Evolutionary conservation across 352 stramenopile species (phyloP).

Genomic region (Blastocystis sp.): DNA sequence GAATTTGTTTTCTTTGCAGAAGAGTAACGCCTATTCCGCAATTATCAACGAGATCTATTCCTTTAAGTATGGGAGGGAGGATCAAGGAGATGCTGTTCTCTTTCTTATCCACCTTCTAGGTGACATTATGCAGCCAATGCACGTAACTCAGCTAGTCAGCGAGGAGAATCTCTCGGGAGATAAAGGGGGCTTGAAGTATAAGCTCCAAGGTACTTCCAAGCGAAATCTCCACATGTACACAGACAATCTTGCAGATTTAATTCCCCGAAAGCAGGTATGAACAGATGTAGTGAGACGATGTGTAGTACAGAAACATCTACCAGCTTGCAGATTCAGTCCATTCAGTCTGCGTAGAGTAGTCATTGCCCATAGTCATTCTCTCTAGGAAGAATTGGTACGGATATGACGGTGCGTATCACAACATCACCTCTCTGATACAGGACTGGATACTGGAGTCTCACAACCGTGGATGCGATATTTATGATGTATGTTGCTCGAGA

Average conservation of each 20-base stretch:
- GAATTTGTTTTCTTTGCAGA: not conserved
- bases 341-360: not conserved
- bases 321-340: not conserved
- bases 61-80: not conserved
- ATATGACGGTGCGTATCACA: not conserved
- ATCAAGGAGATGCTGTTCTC: constrained; percentile 6
- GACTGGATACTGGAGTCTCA: constrained; percentile 6
- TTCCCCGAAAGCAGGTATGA: not conserved
- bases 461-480: not conserved
- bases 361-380: not conserved
- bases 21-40: not conserved
- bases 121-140: constrained; percentile 39
- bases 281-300: not conserved
- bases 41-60: not conserved
- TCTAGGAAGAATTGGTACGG: not conserved
- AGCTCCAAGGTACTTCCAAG: not conserved
- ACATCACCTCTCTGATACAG: not conserved
- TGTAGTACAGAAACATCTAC: not conserved
- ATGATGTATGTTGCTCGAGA: not conserved
- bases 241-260: not conserved
- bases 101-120: constrained; percentile 23
- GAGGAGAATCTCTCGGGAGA: not conserved
- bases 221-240: constrained; percentile 5
- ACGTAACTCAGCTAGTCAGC: constrained; percentile 5
- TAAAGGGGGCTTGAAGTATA: not conserved